Evolutionary conservation across 2,329 filamentous ascomycete species (phyloP), one percentile per base, ranked within the genome.

Genomic region (Gaeumannomyces tritici): DNA sequence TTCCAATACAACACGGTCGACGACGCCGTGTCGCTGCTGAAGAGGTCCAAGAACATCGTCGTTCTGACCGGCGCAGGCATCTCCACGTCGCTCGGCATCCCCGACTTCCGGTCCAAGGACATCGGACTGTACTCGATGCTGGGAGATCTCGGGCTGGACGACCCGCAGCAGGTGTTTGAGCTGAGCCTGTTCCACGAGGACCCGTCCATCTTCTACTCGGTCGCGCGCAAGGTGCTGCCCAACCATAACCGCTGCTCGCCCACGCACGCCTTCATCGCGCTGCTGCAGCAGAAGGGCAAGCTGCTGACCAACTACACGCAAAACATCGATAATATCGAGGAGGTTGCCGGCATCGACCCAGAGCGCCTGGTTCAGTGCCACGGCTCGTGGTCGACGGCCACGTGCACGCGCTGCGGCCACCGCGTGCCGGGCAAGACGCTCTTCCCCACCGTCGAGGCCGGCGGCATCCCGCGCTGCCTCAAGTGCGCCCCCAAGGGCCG

Each of bases 241-340:
- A 84, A 86, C 27, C 87, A 88, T 18, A 87, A 90, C 67, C 87
- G 87, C 69, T 96, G 87, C 78, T 92, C 93, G 1, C 93, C 93
- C 0, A 98, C 95, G 0, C 95, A 99, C 79, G 88, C 89, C 61
- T 99, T 99, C 77, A 96, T 99, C 70, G 86, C 87, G 42, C 82
- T 97, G 69, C 83, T 99, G 47, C 90, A 99, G 74, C 83, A 93
- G 68, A 89, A 92, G 73, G 87, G 85, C 67, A 96, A 96, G 74
- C 83, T 99, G 8, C 83, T 97, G 64, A 98, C 93, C 55, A 97
- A 98, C 76, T 99, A 97, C 78, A 96, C 95, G 0, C 95, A 99
- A 73, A 99, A 99, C 74, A 98, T 99, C 70, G 95, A 99, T 79
- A 97, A 97, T 69, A 86, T 97, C 61, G 93, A 99, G 74, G 84